Percentiles rank a stretch among this genome's conserved stretches.
Evolutionary conservation across 176 grass and related monocot species (phyloP).

Genomic region (Oryza glumipatula): DNA sequence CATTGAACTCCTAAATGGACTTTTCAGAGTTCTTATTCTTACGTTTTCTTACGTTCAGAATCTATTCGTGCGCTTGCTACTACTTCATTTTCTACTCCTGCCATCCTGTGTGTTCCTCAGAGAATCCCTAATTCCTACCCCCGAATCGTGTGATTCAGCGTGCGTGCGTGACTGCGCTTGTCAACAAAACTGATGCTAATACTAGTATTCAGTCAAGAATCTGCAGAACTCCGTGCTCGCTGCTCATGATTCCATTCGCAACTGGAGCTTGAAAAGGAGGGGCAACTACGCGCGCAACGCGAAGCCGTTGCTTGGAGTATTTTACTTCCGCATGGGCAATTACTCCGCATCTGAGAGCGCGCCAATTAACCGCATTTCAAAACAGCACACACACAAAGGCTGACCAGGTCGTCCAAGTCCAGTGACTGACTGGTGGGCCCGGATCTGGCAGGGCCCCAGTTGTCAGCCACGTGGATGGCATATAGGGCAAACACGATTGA

Average conservation of each 20-base stretch:
- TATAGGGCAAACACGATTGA: too few species aligned
- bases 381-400: too few species aligned
- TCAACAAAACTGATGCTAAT: background rate
- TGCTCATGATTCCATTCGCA: background rate
- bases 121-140: background rate
- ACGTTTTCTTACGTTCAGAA: too few species aligned
- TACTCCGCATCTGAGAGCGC: background rate
- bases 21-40: too few species aligned
- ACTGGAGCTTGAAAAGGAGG: conserved; percentile 28
- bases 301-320: conserved; percentile 22
- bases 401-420: too few species aligned
- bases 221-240: conserved; percentile 37
- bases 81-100: background rate
- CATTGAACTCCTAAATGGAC: too few species aligned
- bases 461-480: background rate
- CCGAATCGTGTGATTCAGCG: background rate
- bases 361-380: background rate
- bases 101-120: background rate
- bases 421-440: background rate
- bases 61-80: too few species aligned
- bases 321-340: background rate
- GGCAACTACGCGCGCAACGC: conserved; percentile 4
- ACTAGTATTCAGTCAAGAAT: conserved; percentile 19
- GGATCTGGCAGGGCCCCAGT: background rate
- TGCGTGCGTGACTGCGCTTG: background rate